Evolutionary conservation across 805 yeast species (phyloP).

Genomic region (Monosporozyma servazzii): DNA sequence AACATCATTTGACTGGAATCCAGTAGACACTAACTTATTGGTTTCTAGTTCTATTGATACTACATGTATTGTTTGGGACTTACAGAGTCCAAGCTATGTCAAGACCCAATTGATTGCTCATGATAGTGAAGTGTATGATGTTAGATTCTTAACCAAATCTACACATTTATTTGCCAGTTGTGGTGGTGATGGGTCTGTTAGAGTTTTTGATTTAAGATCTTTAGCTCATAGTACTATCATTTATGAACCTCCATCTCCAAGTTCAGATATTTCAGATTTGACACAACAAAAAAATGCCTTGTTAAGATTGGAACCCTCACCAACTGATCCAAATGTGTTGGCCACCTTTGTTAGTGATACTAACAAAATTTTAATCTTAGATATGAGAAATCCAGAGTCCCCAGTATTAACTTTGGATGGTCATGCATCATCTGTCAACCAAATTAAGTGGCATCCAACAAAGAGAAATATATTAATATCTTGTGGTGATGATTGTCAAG

Average conservation of each 20-base stretch:
- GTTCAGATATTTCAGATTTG: conserved; percentile 1
- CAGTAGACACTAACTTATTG: conserved; percentile 53
- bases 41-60: conserved; percentile 90
- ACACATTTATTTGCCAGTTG: conserved; percentile 76
- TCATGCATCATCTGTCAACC: conserved; percentile 59
- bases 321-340: conserved; percentile 69
- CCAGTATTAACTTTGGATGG: conserved; percentile 67
- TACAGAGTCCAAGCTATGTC: conserved; percentile 42
- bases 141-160: conserved; percentile 66
- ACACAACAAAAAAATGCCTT: conserved; percentile 44
- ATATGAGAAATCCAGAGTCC: conserved; percentile 78
- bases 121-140: conserved; percentile 91
- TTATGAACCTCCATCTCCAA: conserved; percentile 55
- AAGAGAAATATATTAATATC: conserved; percentile 46
- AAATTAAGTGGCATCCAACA: conserved; percentile 77
- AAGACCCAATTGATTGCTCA: conserved; percentile 94
- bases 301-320: conserved; percentile 66
- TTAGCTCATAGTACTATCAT: conserved; percentile 91
- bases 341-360: conserved; percentile 76
- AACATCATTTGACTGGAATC: conserved; percentile 91
- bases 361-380: conserved; percentile 58
- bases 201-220: conserved; percentile 83
- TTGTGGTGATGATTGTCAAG: conserved; percentile 69
- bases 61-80: conserved; percentile 94
- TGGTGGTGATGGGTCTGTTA: conserved; percentile 89